phyloP scores from a whole-genome alignment of 2,329 filamentous ascomycete genomes.

The Stemphylium lycopersici region DNA sequence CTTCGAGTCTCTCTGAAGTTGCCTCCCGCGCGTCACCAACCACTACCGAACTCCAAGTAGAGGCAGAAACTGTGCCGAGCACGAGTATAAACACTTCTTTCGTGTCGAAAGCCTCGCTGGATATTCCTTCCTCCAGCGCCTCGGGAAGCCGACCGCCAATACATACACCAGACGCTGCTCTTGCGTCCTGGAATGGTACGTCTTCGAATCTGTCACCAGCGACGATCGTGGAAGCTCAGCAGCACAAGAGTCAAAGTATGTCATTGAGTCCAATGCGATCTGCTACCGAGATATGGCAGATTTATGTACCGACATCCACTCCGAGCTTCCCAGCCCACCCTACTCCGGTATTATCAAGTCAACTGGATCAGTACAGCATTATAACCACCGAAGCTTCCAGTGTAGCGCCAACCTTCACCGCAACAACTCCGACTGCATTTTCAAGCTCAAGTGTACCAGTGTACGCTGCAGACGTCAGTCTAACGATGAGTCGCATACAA shows the following conservation, averaged over 20 bases:
- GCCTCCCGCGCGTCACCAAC: not conserved
- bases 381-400: not conserved
- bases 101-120: not conserved
- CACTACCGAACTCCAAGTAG: not conserved
- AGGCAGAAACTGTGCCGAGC: not conserved
- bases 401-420: not conserved
- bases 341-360: not conserved
- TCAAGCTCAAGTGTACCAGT: not conserved
- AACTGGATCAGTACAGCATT: not conserved
- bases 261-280: not conserved
- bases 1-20: not conserved
- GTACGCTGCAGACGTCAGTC: not conserved
- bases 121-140: not conserved
- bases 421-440: not conserved
- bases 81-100: not conserved
- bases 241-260: not conserved
- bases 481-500: not conserved
- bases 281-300: not conserved
- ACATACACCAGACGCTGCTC: not conserved
- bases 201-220: not conserved
- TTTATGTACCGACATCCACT: not conserved
- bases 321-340: not conserved
- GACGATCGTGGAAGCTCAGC: not conserved
- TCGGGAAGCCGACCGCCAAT: not conserved
- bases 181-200: not conserved